Evolutionary conservation across 2,329 filamentous ascomycete species (phyloP).

Genomic region (Rutstroemia sp.): DNA sequence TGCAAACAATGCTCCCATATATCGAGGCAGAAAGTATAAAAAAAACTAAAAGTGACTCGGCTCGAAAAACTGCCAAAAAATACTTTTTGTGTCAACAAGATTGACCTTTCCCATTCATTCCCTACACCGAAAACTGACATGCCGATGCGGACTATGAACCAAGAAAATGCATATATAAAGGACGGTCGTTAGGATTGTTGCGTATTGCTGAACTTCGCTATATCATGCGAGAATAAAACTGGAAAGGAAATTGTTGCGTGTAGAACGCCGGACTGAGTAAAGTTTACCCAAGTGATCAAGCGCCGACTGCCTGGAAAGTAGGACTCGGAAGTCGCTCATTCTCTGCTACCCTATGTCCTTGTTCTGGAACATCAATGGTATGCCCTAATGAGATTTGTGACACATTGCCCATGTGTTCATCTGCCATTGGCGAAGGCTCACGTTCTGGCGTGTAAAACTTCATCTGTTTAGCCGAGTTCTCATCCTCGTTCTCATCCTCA

Average conservation of each 20-base stretch:
- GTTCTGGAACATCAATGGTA: background rate
- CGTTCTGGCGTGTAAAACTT: constrained; percentile 18
- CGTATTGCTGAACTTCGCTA: background rate
- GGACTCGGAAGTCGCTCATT: constrained; percentile 4
- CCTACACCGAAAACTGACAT: constrained; percentile 1
- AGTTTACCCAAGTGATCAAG: background rate
- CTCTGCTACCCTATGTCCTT: background rate
- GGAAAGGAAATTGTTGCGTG: background rate
- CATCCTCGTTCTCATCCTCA: constrained; percentile 25
- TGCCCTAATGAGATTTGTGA: background rate
- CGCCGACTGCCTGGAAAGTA: background rate
- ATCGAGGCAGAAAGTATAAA: too few species aligned
- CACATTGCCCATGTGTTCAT: background rate
- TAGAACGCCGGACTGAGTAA: background rate
- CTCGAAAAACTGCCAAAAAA: background rate
- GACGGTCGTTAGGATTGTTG: constrained; percentile 1
- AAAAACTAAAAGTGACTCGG: background rate
- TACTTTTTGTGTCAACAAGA: background rate
- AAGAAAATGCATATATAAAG: constrained; percentile 10
- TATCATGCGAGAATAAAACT: constrained; percentile 1
- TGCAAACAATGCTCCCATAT: background rate
- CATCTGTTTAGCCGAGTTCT: constrained; percentile 9
- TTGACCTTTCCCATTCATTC: background rate
- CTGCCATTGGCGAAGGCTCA: background rate
- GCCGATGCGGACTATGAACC: background rate